These are phyloP conservation scores for Glycine latifolia DNA, from an alignment of 306 rosid genomes.

Conservation along the genomic window DNA sequence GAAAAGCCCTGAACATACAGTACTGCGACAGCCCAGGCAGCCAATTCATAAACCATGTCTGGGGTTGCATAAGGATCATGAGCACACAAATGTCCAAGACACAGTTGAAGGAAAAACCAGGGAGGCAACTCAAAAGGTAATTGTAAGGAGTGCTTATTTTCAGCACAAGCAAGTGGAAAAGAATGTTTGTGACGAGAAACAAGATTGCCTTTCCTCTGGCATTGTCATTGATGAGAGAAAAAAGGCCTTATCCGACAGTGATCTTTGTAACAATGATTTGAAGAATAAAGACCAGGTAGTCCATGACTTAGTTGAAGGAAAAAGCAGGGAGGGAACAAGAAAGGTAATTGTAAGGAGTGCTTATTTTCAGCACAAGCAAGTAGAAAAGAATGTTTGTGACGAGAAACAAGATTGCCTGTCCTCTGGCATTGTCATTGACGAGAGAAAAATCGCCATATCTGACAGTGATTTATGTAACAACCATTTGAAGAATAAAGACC, in stretches of 20 bases:
- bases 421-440: constrained; percentile 43
- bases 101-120: constrained; percentile 57
- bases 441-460: constrained; percentile 44
- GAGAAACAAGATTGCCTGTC: constrained; percentile 43
- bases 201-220: constrained; percentile 44
- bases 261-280: constrained; percentile 45
- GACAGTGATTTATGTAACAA: constrained; percentile 49
- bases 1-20: constrained; percentile 57
- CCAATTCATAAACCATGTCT: constrained; percentile 83
- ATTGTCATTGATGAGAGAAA: constrained; percentile 35
- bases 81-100: constrained; percentile 47
- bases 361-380: constrained; percentile 67
- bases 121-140: constrained; percentile 63
- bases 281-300: constrained; percentile 43
- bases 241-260: constrained; percentile 49
- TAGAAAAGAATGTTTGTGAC: constrained; percentile 49
- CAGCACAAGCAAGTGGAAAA: constrained; percentile 60
- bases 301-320: constrained; percentile 53
- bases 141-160: constrained; percentile 79
- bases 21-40: constrained; percentile 62
- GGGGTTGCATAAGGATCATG: constrained; percentile 49
- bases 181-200: constrained; percentile 50
- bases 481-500: constrained; percentile 46
- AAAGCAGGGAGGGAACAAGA: constrained; percentile 60
- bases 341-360: constrained; percentile 77